A percentile compares a stretch with the other conserved stretches of the same genome.
These are phyloP conservation scores for Arthrobotrys conoides DNA, from an alignment of 2,329 filamentous ascomycete species.

Conservation along the genomic window DNA sequence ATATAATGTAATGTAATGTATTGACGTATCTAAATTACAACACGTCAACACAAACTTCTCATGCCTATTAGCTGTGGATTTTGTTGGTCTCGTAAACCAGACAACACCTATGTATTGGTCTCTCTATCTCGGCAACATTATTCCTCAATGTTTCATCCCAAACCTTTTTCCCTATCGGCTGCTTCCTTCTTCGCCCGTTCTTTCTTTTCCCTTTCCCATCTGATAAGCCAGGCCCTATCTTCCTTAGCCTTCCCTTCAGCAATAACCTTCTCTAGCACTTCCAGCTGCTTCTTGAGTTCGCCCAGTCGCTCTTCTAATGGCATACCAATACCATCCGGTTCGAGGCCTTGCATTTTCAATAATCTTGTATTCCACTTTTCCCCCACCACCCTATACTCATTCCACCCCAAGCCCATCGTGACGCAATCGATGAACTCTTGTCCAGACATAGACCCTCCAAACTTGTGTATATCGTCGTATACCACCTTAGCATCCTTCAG, in stretches of 20 bases:
- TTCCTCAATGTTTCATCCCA: too few species aligned
- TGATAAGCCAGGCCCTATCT: neutral
- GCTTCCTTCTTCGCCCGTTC: neutral
- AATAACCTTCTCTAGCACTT: neutral
- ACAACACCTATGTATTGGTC: too few species aligned
- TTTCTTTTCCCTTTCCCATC: neutral
- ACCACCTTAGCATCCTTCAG: neutral
- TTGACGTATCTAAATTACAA: too few species aligned
- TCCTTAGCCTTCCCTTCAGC: neutral
- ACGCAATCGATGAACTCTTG: conserved; percentile 10
- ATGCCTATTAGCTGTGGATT: too few species aligned
- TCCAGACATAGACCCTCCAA: neutral
- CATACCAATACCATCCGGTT: neutral
- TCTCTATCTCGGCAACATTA: too few species aligned
- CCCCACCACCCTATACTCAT: neutral
- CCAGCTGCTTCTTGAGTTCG: neutral
- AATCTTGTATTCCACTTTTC: neutral
- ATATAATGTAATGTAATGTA: too few species aligned
- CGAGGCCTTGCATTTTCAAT: neutral
- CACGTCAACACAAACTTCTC: too few species aligned
- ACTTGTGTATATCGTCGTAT: neutral
- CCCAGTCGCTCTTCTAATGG: neutral
- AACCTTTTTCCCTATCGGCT: neutral
- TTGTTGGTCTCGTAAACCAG: too few species aligned
- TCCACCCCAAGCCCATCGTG: neutral